phyloP scores from a whole-genome alignment of 371 early-diverging fungal genomes.

The Haplosporangium sp. region DNA sequence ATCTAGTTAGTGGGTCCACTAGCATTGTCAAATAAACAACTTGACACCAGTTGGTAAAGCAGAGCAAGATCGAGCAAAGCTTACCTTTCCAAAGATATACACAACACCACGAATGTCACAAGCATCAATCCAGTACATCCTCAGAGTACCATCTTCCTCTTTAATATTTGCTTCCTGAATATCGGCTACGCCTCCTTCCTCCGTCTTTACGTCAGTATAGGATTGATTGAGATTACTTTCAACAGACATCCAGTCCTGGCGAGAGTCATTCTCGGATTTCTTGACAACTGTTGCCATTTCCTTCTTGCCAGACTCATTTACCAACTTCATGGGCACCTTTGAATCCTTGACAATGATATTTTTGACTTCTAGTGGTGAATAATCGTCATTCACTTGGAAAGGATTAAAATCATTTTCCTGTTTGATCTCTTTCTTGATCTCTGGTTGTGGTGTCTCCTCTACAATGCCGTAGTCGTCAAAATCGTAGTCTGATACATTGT shows the following conservation, averaged over 20 bases:
- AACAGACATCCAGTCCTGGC: conserved; percentile 62
- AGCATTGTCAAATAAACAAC: not conserved
- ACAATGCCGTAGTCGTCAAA: conserved; percentile 47
- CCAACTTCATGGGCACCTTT: conserved; percentile 19
- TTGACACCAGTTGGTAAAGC: not conserved
- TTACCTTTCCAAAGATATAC: conserved; percentile 94
- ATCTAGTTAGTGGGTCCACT: not conserved
- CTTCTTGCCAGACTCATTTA: conserved; percentile 51
- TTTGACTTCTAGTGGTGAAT: conserved; percentile 6
- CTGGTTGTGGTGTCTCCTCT: conserved; percentile 19
- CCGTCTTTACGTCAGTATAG: conserved; percentile 10
- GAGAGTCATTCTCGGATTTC: conserved; percentile 29
- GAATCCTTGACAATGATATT: conserved; percentile 16
- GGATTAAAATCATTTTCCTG: conserved; percentile 28
- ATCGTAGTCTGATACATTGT: conserved; percentile 14
- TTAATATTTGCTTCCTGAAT: conserved; percentile 57
- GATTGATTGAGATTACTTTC: conserved; percentile 46
- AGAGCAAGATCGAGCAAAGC: not conserved
- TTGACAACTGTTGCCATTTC: conserved; percentile 41
- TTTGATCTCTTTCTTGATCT: conserved; percentile 15
- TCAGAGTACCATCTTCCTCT: conserved; percentile 71
- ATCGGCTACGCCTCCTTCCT: conserved; percentile 14
- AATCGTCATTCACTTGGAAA: conserved; percentile 21
- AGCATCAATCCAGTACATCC: conserved; percentile 95
- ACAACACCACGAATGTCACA: conserved; percentile 85